Evolutionary conservation across 2,329 filamentous ascomycete species (phyloP), one percentile per base, ranked within the genome.

Genomic region (Talaromyces sp.): DNA sequence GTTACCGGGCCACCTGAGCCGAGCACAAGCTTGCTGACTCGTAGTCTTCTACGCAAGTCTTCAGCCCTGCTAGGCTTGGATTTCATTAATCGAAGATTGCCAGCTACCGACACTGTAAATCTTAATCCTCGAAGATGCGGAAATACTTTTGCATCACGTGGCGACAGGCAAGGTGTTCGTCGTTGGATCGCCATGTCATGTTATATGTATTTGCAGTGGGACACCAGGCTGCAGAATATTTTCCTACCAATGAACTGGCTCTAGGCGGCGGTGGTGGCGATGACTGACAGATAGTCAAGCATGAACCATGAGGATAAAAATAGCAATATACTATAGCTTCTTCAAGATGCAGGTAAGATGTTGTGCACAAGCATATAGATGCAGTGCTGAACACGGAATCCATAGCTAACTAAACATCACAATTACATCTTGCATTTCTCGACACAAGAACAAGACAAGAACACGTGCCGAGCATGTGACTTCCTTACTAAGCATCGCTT

Each of bases 1-100:
- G 56, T 58, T 58, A 37, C 56, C 40, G 40, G 56, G 56, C 39
- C 56, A 58, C 31, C 56, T 23, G 23, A 48, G 44, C 44, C 9
- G 44, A 46, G 21, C 21, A 48, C 23, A 12, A 28, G 50, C 50
- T 37, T 28, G 50, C 50, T 37, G 16, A 31, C 16, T 33, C n/a
- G 2, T 9, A n/a, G 33, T 35, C 33, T 3, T 35, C 16, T 40
- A 40, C 5, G 18, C 39, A n/a, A n/a, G 3, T 3, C 28, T 3
- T 6, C 50, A 54, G 50, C 50, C 50, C 48, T 52, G 48, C n/a
- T 52, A 35, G 28, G 25, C 14, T 39, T 16, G n/a, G n/a, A n/a
- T n/a, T n/a, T n/a, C 12, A 21, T 11, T 55, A 37, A 21, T 55
- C n/a, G 35, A n/a, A 21, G 21, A 40, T 31, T 39, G 54, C 33